Percentiles rank a stretch among this genome's conserved stretches.
Evolutionary conservation across 768 basidiomycete species (phyloP).

Genomic region (Thelephora ganbajun): DNA sequence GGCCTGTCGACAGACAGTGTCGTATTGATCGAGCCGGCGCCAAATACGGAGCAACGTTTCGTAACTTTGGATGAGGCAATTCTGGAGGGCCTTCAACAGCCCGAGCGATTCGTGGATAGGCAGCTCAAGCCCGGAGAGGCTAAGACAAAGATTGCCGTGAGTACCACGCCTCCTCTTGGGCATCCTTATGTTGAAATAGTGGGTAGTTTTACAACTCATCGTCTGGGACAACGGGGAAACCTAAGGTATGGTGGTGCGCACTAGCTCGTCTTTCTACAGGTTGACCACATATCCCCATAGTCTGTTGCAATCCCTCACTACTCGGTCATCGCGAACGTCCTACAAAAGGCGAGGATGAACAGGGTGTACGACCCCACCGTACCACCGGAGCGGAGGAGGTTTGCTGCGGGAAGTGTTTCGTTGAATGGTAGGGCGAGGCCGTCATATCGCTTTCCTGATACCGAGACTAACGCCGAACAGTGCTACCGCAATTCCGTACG

Average conservation of each 20-base stretch:
- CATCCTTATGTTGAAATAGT: not conserved
- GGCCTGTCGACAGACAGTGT: constrained; percentile 12
- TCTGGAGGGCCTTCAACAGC: constrained; percentile 27
- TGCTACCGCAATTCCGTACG: constrained; percentile 18
- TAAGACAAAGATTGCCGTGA: constrained; percentile 45
- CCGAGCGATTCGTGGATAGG: constrained; percentile 32
- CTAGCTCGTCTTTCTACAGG: constrained; percentile 21
- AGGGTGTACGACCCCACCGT: no score
- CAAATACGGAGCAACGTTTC: constrained; percentile 8
- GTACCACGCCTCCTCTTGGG: not conserved
- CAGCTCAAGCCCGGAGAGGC: constrained; percentile 43
- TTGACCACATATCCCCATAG: constrained; percentile 37
- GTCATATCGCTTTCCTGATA: no score
- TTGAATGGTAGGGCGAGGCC: no score
- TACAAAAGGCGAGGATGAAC: constrained; percentile 11
- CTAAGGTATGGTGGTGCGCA: constrained; percentile 44
- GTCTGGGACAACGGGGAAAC: constrained; percentile 63
- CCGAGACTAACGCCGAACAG: constrained; percentile 3
- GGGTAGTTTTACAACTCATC: constrained; percentile 46
- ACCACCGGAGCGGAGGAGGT: no score
- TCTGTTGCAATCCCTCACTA: constrained; percentile 26
- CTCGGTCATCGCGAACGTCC: constrained; percentile 19
- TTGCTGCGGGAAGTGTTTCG: no score
- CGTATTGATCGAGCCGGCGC: constrained; percentile 10
- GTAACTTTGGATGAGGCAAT: constrained; percentile 35